Conservation (phyloP, 1,284 basidiomycete genomes). For the Exsudoporus floridanus region DNA sequence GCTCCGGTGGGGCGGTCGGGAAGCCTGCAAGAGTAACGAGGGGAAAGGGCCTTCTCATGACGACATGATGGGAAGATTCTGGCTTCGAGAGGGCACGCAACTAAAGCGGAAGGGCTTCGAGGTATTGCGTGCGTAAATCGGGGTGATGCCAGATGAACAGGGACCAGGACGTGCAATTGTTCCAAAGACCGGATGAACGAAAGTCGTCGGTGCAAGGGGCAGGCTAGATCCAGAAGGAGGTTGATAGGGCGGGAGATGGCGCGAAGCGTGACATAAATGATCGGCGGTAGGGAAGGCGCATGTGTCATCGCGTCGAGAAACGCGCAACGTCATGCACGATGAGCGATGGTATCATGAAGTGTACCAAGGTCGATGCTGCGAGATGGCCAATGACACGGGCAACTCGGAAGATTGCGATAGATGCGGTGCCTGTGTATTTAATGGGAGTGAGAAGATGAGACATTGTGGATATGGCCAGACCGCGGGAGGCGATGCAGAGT, state of each 20-base stretch:
- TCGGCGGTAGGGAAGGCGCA: constrained; percentile 12
- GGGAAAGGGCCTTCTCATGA: constrained; percentile 11
- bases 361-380: too few species aligned
- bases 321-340: constrained; percentile 1
- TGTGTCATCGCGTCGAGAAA: not conserved
- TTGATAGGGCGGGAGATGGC: constrained; percentile 1
- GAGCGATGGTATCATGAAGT: too few species aligned
- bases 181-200: not conserved
- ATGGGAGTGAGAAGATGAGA: not conserved
- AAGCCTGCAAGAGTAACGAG: not conserved
- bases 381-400: too few species aligned
- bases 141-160: not conserved
- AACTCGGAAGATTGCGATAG: too few species aligned
- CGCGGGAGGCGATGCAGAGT: not conserved
- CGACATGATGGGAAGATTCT: constrained; percentile 4
- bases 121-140: not conserved
- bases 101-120: constrained; percentile 1
- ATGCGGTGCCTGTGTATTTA: too few species aligned
- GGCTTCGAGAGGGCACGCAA: constrained; percentile 1
- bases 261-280: constrained; percentile 8
- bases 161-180: not conserved
- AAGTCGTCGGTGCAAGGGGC: not conserved
- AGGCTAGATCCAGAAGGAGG: not conserved
- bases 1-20: not conserved
- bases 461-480: not conserved